phyloP scores from a whole-genome alignment of 2,329 filamentous ascomycete species.

The Alternaria triticina region DNA sequence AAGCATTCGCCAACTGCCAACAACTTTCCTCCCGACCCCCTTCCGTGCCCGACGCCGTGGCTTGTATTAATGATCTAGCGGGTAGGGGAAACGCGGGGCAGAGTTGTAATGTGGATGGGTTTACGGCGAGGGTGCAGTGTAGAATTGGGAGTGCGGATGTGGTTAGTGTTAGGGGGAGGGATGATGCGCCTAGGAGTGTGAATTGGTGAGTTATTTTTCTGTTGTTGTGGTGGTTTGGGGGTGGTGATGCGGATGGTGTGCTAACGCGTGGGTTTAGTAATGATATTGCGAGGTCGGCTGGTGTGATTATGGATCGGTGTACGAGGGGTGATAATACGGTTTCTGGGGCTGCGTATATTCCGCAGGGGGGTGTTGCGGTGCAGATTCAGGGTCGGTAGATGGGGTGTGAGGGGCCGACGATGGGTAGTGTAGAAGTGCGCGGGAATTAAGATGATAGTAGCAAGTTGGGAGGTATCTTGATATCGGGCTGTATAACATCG shows the following conservation, averaged over 20 bases:
- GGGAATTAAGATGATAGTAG: not conserved
- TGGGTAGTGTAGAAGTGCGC: not conserved
- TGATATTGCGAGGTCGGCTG: constrained; percentile 1
- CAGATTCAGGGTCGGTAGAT: not conserved
- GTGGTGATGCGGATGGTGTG: too few species aligned
- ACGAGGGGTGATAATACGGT: constrained; percentile 10
- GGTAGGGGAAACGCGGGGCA: not conserved
- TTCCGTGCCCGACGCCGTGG: not conserved
- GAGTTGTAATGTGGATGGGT: not conserved
- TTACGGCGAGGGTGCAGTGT: not conserved
- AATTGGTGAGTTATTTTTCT: not conserved
- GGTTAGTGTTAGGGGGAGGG: not conserved
- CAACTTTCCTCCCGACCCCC: not conserved
- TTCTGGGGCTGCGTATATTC: constrained; percentile 2
- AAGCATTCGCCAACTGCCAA: not conserved
- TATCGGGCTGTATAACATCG: not conserved
- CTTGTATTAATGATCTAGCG: not conserved
- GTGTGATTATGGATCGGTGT: constrained; percentile 13
- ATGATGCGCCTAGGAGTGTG: not conserved
- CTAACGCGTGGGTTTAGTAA: not conserved
- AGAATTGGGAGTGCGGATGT: not conserved
- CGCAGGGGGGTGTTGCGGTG: constrained; percentile 2
- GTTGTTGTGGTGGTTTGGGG: too few species aligned
- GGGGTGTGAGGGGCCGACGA: not conserved
- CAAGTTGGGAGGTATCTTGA: not conserved